phyloP scores from a whole-genome alignment of 345 rosid genomes.

The Brassica nigra region DNA sequence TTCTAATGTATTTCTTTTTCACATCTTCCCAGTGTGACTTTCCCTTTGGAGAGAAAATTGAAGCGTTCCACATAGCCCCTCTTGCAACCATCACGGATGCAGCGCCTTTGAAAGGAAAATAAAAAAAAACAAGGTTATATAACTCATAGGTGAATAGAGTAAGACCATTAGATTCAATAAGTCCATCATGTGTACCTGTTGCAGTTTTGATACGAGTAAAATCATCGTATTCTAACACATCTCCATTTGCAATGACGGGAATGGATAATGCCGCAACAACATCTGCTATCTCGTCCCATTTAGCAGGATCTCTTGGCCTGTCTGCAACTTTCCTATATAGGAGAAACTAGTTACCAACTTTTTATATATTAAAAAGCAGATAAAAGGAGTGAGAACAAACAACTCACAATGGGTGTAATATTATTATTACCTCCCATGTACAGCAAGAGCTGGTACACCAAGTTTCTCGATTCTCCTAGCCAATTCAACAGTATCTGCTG shows the following conservation, averaged over 20 bases:
- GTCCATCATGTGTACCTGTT: slow-evolving; percentile 56
- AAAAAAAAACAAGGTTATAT: background rate
- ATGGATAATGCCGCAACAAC: slow-evolving; percentile 79
- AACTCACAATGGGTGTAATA: background rate
- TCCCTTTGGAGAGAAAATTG: slow-evolving; percentile 78
- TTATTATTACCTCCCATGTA: slow-evolving; percentile 81
- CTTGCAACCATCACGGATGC: slow-evolving; percentile 92
- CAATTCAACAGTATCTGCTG: slow-evolving; percentile 84
- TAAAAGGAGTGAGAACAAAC: background rate
- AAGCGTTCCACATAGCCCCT: slow-evolving; percentile 97
- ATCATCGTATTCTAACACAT: slow-evolving; percentile 80
- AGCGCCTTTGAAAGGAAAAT: slow-evolving; percentile 55
- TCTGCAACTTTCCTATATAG: slow-evolving; percentile 74
- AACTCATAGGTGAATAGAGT: slow-evolving; percentile 9
- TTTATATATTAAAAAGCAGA: slow-evolving; percentile 2
- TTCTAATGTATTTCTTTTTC: slow-evolving; percentile 67
- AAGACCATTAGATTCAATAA: background rate
- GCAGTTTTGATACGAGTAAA: slow-evolving; percentile 64
- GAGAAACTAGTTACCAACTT: background rate
- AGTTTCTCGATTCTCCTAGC: slow-evolving; percentile 89
- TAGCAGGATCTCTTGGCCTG: slow-evolving; percentile 95
- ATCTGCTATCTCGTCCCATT: slow-evolving; percentile 87
- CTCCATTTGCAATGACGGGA: slow-evolving; percentile 96
- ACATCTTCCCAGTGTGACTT: slow-evolving; percentile 74
- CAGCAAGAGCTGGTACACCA: slow-evolving; percentile 93